Conservation (phyloP, 306 rosid genomes). For the Alnus glutinosa region DNA sequence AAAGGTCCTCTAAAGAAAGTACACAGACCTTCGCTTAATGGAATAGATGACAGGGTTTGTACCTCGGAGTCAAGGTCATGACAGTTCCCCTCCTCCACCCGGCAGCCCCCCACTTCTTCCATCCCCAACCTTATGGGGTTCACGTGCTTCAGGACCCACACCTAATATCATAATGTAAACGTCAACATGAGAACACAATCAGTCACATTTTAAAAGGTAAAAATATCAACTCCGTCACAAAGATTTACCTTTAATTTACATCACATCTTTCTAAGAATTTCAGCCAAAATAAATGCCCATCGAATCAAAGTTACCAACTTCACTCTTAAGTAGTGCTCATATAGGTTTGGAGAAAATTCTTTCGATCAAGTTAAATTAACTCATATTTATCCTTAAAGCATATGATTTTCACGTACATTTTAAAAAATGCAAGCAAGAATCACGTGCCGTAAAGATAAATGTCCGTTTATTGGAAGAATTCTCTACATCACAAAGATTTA, state of each 20-base stretch:
- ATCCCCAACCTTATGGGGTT: conserved; percentile 1
- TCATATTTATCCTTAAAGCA: too few species aligned
- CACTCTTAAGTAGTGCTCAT: neutral
- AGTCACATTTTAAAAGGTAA: neutral
- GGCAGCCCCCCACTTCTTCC: too few species aligned
- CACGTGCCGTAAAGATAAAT: too few species aligned
- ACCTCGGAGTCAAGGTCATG: conserved; percentile 19
- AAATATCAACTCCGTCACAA: neutral
- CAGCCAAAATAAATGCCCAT: neutral
- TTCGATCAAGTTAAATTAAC: too few species aligned
- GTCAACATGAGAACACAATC: conserved; percentile 11
- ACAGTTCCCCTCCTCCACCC: too few species aligned
- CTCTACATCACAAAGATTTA: neutral
- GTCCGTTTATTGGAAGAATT: too few species aligned
- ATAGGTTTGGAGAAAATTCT: too few species aligned
- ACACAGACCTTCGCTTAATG: neutral
- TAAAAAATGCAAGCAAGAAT: too few species aligned
- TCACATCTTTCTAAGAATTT: neutral
- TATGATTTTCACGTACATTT: too few species aligned
- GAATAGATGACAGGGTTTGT: conserved; percentile 3
- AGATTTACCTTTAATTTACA: neutral
- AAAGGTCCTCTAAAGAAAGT: neutral
- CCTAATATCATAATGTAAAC: conserved; percentile 1
- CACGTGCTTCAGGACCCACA: conserved; percentile 40
- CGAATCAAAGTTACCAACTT: neutral